phyloP scores from a whole-genome alignment of 495 filamentous ascomycete species.

The Hyaloscypha variabilis region DNA sequence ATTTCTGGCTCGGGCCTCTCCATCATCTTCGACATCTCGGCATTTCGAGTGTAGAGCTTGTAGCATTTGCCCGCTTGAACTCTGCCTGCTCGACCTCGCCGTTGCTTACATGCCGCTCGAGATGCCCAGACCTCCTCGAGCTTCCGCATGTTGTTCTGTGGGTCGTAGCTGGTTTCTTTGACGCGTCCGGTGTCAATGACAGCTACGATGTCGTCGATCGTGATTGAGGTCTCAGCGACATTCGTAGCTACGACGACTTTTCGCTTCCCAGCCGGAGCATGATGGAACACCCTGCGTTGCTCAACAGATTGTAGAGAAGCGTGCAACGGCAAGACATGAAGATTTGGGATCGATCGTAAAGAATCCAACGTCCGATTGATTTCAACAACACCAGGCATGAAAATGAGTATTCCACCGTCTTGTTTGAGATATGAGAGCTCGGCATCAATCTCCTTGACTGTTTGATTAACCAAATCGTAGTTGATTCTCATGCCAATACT shows the following conservation, averaged over 20 bases:
- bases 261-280: conserved; percentile 73
- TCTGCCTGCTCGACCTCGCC: conserved; percentile 92
- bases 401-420: conserved; percentile 89
- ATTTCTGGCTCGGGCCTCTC: conserved; percentile 93
- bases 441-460: conserved; percentile 77
- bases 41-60: conserved; percentile 87
- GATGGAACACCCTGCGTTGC: conserved; percentile 82
- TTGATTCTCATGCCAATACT: conserved; percentile 86
- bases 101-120: conserved; percentile 90
- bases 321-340: conserved; percentile 86
- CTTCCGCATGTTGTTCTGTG: conserved; percentile 90
- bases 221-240: conserved; percentile 97
- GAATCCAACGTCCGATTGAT: conserved; percentile 80
- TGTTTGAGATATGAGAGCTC: conserved; percentile 60
- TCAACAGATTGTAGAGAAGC: conserved; percentile 87
- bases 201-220: conserved; percentile 94
- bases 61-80: conserved; percentile 91
- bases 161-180: conserved; percentile 94
- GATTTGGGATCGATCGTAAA: conserved; percentile 66
- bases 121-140: conserved; percentile 96
- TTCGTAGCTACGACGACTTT: conserved; percentile 96
- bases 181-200: conserved; percentile 95
- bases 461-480: conserved; percentile 82
- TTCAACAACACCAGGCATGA: conserved; percentile 84
- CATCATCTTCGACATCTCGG: conserved; percentile 79